A percentile compares a stretch with the other conserved stretches of the same genome.
phyloP scores from a whole-genome alignment of 371 early-diverging fungal genomes.

The Rhizopus sp. region DNA sequence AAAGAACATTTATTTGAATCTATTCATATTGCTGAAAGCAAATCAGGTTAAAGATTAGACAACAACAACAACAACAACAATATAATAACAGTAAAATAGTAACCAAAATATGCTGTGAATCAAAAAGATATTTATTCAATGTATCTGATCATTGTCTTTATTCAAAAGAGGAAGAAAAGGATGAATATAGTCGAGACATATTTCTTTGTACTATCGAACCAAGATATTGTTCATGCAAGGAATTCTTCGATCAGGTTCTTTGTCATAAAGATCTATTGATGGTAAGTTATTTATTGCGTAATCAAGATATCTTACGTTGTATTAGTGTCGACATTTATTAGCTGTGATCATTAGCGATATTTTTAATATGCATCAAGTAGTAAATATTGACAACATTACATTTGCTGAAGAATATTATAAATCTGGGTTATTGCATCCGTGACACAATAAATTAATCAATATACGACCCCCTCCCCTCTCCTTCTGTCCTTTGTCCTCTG shows the following conservation, averaged over 20 bases:
- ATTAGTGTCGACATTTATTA: conserved; percentile 28
- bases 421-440: neutral
- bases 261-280: conserved; percentile 4
- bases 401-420: conserved; percentile 26
- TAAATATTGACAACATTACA: conserved; percentile 13
- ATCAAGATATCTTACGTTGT: neutral
- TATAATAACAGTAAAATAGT: conserved; percentile 2
- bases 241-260: conserved; percentile 15
- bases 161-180: conserved; percentile 4
- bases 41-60: conserved; percentile 18
- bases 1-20: conserved; percentile 20
- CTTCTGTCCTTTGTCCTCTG: neutral
- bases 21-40: conserved; percentile 24
- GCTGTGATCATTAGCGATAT: conserved; percentile 21
- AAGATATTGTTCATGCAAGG: conserved; percentile 24
- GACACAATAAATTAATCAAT: neutral
- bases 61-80: neutral
- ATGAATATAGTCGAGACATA: conserved; percentile 1
- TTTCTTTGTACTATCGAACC: conserved; percentile 23
- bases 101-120: conserved; percentile 12
- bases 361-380: conserved; percentile 1
- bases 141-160: conserved; percentile 20
- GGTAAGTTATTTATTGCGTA: conserved; percentile 8
- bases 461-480: neutral
- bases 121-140: conserved; percentile 22